Percentiles rank a stretch among this genome's conserved stretches.
These are phyloP conservation scores for Amanita jacksonii DNA, from an alignment of 768 basidiomycete species.

Conservation along the genomic window DNA sequence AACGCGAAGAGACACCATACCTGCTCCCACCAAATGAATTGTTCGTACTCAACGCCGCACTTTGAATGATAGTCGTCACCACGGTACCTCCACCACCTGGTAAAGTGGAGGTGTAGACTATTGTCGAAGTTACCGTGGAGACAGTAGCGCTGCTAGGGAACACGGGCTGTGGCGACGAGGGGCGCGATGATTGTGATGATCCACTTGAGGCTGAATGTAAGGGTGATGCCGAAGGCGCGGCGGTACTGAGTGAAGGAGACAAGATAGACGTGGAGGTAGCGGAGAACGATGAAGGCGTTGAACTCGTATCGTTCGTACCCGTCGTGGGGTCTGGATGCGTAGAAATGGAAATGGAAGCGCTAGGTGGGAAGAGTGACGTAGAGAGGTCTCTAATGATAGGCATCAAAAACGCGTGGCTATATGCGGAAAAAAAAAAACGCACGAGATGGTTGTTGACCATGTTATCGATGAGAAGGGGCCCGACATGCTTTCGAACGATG, in stretches of 20 bases:
- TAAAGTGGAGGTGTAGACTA: conserved; percentile 13
- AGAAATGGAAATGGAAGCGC: too few species aligned
- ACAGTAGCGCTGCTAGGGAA: background rate
- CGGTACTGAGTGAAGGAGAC: background rate
- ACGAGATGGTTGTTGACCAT: too few species aligned
- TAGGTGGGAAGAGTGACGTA: too few species aligned
- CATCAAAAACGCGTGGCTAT: too few species aligned
- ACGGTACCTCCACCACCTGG: conserved; percentile 13
- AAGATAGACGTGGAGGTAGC: background rate
- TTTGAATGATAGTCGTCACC: conserved; percentile 15
- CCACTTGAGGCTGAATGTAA: background rate
- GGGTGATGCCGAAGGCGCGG: background rate
- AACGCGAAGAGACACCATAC: conserved; percentile 3
- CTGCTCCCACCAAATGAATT: conserved; percentile 12
- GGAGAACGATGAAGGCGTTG: background rate
- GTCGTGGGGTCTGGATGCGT: too few species aligned
- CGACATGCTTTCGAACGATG: too few species aligned
- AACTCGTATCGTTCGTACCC: too few species aligned
- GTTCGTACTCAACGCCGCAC: conserved; percentile 25
- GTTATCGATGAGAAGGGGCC: too few species aligned
- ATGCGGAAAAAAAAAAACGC: too few species aligned
- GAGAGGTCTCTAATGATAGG: too few species aligned
- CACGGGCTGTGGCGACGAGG: background rate
- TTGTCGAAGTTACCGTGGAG: conserved; percentile 12
- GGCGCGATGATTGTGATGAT: background rate